These are phyloP conservation scores for Zopfia rhizophila DNA, from an alignment of 2,329 filamentous ascomycete genomes.

Conservation along the genomic window DNA sequence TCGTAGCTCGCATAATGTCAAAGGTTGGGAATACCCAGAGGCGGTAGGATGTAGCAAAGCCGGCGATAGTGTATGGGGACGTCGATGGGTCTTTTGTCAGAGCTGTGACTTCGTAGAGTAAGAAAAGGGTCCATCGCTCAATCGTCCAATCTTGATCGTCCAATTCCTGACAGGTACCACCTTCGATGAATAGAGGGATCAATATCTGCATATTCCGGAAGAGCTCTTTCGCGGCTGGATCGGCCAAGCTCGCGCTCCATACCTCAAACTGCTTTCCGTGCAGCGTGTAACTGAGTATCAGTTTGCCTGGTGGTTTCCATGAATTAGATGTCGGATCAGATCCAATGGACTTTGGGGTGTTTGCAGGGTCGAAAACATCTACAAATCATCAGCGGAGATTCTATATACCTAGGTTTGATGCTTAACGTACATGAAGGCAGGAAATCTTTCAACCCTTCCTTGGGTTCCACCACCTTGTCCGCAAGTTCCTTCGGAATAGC, in stretches of 20 bases:
- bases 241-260: conserved; percentile 80
- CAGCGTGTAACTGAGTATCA: conserved; percentile 71
- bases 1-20: conserved; percentile 51
- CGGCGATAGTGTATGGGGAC: conserved; percentile 77
- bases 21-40: conserved; percentile 73
- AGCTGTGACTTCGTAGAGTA: conserved; percentile 64
- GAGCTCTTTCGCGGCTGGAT: conserved; percentile 75
- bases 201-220: conserved; percentile 85
- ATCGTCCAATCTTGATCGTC: conserved; percentile 76
- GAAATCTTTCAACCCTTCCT: conserved; percentile 68
- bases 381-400: conserved; percentile 13
- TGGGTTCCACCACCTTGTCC: conserved; percentile 78
- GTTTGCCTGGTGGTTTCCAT: conserved; percentile 79
- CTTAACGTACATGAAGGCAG: conserved; percentile 70
- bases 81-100: conserved; percentile 35
- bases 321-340: conserved; percentile 32
- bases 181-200: conserved; percentile 90
- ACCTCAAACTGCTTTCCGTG: conserved; percentile 79
- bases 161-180: conserved; percentile 79
- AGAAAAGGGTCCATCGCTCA: conserved; percentile 91
- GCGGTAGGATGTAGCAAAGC: conserved; percentile 90
- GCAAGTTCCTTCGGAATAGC: conserved; percentile 68
- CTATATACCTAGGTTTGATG: conserved; percentile 21
- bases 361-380: conserved; percentile 74
- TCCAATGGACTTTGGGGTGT: conserved; percentile 29